Evolutionary conservation across 139 green algal species (phyloP).

Genomic region (Nannochloris sp.): DNA sequence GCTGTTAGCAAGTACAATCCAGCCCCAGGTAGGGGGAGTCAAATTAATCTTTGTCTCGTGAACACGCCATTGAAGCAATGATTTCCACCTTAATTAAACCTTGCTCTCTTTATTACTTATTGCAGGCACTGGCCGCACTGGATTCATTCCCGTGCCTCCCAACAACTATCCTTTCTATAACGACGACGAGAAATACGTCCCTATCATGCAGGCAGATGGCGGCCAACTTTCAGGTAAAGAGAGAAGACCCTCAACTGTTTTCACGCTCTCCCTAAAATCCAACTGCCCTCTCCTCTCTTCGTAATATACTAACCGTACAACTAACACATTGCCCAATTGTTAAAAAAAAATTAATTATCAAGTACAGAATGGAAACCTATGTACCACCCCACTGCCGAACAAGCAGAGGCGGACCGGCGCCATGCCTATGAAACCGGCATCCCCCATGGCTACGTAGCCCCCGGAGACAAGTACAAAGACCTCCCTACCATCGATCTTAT

Average conservation of each 20-base stretch:
- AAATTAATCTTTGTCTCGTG: neutral
- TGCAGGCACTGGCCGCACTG: slow-evolving; percentile 73
- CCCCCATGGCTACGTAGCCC: slow-evolving; percentile 73
- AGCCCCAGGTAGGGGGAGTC: slow-evolving; percentile 48
- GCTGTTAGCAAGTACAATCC: slow-evolving; percentile 61
- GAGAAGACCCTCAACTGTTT: no score
- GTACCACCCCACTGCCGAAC: slow-evolving; percentile 74
- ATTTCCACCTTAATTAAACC: neutral
- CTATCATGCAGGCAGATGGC: slow-evolving; percentile 73
- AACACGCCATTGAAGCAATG: neutral
- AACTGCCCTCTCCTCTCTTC: no score
- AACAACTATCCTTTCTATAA: slow-evolving; percentile 92
- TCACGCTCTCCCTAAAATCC: no score
- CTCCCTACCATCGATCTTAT: slow-evolving; percentile 57
- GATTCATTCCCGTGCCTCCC: slow-evolving; percentile 61
- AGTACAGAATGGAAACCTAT: slow-evolving; percentile 77
- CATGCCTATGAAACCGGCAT: slow-evolving; percentile 64
- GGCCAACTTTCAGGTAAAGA: slow-evolving; percentile 78
- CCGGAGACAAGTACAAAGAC: slow-evolving; percentile 51
- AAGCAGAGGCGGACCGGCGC: slow-evolving; percentile 66
- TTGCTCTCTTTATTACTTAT: neutral
- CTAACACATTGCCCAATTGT: neutral
- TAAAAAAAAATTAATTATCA: no score
- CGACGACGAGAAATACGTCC: slow-evolving; percentile 71
- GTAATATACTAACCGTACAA: no score